These are phyloP conservation scores for Cadophora sp. DNA, from an alignment of 2,329 filamentous ascomycete genomes.

Conservation along the genomic window DNA sequence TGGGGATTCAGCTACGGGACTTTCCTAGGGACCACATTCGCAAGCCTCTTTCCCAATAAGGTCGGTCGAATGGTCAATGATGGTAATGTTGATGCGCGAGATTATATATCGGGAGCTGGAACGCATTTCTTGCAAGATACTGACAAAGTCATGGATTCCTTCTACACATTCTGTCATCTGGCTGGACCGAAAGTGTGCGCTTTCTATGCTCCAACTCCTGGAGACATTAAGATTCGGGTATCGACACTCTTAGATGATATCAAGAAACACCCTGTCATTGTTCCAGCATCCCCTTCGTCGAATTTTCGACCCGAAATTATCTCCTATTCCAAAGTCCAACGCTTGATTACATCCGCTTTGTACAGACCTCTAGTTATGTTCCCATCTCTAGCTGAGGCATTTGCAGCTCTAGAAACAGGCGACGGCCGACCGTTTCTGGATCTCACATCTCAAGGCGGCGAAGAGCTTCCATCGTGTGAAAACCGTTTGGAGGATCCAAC, in stretches of 20 bases:
- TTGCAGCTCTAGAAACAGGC: constrained; percentile 44
- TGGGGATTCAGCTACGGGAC: constrained; percentile 59
- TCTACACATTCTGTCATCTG: constrained; percentile 41
- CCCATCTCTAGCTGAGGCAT: constrained; percentile 39
- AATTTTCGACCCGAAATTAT: constrained; percentile 38
- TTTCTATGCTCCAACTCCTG: constrained; percentile 37
- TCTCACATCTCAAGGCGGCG: constrained; percentile 16
- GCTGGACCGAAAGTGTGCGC: constrained; percentile 45
- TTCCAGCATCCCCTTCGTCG: constrained; percentile 26
- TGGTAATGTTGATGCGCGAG: constrained; percentile 39
- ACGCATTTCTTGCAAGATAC: constrained; percentile 51
- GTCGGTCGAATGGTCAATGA: constrained; percentile 50
- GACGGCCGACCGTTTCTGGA: constrained; percentile 52
- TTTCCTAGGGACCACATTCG: constrained; percentile 53
- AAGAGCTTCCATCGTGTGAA: constrained; percentile 28
- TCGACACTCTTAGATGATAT: constrained; percentile 50
- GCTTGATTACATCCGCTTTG: constrained; percentile 38
- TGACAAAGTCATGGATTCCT: constrained; percentile 41
- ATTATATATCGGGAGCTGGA: constrained; percentile 45
- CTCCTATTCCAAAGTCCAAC: constrained; percentile 41
- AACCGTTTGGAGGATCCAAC: constrained; percentile 5
- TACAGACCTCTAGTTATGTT: constrained; percentile 44
- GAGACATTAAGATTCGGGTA: constrained; percentile 37
- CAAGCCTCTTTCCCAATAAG: constrained; percentile 50
- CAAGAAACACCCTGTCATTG: constrained; percentile 44